A percentile compares a stretch with the other conserved stretches of the same genome.
Evolutionary conservation across 1,139 yeast species (phyloP).

Genomic region (Geotrichum europaeum): DNA sequence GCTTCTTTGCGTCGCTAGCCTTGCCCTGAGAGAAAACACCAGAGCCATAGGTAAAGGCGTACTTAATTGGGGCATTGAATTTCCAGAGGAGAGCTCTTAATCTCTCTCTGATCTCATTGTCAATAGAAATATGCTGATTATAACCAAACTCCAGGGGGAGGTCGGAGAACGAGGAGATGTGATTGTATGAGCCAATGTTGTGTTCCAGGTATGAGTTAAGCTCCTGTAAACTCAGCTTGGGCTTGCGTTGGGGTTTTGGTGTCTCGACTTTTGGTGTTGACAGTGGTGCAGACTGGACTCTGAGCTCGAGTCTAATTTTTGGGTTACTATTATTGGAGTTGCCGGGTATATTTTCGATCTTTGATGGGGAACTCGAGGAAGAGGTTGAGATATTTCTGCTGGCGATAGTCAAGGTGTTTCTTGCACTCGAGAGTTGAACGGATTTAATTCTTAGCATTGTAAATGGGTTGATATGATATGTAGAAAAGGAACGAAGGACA

Average conservation of each 20-base stretch:
- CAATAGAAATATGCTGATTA: constrained; percentile 53
- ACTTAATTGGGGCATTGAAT: constrained; percentile 64
- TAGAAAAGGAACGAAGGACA: neutral
- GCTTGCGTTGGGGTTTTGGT: neutral
- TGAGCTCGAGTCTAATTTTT: constrained; percentile 3
- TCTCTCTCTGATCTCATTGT: constrained; percentile 42
- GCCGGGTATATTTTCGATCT: neutral
- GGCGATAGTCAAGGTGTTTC: neutral
- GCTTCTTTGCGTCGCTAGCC: constrained; percentile 34
- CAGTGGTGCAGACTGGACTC: neutral
- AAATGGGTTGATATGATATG: neutral
- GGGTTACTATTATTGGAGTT: neutral
- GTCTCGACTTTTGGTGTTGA: neutral
- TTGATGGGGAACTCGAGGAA: neutral
- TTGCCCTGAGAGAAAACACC: constrained; percentile 83
- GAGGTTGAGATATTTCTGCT: neutral
- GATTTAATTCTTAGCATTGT: neutral
- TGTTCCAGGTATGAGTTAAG: constrained; percentile 23
- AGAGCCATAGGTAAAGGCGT: constrained; percentile 90
- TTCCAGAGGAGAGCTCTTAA: constrained; percentile 45
- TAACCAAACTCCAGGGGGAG: constrained; percentile 50
- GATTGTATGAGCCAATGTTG: constrained; percentile 24
- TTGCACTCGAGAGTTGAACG: neutral
- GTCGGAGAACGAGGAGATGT: constrained; percentile 39
- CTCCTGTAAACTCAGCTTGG: constrained; percentile 5